phyloP scores from a whole-genome alignment of 768 basidiomycete species.

The Boletus tomentosulus region DNA sequence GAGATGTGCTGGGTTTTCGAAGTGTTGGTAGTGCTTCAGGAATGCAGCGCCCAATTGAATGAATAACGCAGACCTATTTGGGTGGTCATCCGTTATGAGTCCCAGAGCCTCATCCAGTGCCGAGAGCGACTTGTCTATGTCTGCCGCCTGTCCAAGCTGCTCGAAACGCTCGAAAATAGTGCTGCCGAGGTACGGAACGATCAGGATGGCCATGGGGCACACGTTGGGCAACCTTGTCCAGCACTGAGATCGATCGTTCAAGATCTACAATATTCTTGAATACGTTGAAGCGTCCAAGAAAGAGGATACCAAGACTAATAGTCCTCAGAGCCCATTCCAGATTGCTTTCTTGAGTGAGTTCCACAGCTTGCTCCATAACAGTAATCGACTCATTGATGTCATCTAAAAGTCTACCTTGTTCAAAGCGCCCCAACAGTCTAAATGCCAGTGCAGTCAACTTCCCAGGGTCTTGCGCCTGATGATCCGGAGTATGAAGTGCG shows the following conservation, averaged over 20 bases:
- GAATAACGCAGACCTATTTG: background rate
- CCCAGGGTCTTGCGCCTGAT: background rate
- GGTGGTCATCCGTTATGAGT: background rate
- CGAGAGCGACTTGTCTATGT: background rate
- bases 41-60: background rate
- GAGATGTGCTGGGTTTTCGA: background rate
- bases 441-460: background rate
- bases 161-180: background rate
- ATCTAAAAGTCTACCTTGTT: background rate
- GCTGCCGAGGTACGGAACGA: background rate
- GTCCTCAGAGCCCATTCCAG: background rate
- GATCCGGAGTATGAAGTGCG: background rate
- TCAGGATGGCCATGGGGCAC: background rate
- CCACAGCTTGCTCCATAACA: background rate
- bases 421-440: background rate
- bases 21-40: background rate
- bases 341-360: background rate
- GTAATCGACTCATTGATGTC: background rate
- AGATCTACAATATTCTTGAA: background rate
- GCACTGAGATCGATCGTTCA: background rate
- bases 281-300: background rate
- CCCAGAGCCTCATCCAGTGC: background rate
- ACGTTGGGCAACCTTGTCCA: background rate
- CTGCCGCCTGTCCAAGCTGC: background rate
- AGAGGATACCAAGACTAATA: background rate